These are phyloP conservation scores for Symbiotaphrina buchneri DNA, from an alignment of 495 filamentous ascomycete species.

Conservation along the genomic window DNA sequence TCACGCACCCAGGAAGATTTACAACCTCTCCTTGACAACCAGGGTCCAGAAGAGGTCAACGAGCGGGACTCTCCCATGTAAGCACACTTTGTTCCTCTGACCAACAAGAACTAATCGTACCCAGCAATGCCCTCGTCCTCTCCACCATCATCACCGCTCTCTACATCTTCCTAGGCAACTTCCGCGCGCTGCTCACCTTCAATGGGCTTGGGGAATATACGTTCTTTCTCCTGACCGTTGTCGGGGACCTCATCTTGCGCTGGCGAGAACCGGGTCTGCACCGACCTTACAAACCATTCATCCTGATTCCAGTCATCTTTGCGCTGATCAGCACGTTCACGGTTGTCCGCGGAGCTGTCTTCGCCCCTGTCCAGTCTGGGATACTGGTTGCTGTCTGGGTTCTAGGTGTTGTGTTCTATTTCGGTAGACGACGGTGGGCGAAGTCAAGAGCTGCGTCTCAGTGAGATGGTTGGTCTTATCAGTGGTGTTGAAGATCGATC, in stretches of 20 bases:
- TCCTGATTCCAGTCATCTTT: constrained; percentile 23
- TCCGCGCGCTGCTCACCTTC: constrained; percentile 30
- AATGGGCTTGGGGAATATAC: constrained; percentile 33
- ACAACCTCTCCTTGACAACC: not conserved
- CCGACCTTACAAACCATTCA: constrained; percentile 23
- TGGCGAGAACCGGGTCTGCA: constrained; percentile 21
- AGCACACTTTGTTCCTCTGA: not conserved
- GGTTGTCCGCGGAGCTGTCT: constrained; percentile 25
- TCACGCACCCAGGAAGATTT: not conserved
- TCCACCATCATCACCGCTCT: constrained; percentile 20
- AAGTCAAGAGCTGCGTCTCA: no score
- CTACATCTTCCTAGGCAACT: constrained; percentile 32
- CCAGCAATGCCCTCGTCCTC: constrained; percentile 27
- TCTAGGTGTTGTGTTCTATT: no score
- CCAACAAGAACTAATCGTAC: constrained; percentile 15
- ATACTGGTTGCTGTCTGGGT: no score
- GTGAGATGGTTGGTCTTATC: no score
- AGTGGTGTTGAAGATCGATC: no score
- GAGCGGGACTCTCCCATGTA: not conserved
- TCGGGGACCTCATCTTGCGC: constrained; percentile 25
- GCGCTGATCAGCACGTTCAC: constrained; percentile 28
- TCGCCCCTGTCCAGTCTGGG: constrained; percentile 25
- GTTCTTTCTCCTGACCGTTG: constrained; percentile 33
- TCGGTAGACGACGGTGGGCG: no score
- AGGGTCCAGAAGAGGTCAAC: not conserved